phyloP scores from a whole-genome alignment of 1,284 basidiomycete genomes.

The Fomitopsis pinicola region DNA sequence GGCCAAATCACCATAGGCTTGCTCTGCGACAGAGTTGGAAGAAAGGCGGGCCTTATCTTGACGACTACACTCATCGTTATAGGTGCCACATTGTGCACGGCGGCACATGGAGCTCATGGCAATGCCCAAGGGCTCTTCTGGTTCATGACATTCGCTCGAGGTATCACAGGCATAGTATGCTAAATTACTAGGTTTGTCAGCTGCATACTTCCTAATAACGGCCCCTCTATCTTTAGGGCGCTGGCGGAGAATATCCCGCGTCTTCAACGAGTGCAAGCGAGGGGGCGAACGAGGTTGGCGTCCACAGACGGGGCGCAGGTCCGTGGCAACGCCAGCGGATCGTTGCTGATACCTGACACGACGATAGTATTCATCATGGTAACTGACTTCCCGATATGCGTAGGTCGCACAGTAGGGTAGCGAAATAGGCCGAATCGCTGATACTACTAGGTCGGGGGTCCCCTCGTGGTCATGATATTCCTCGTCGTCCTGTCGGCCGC shows the following conservation, averaged over 20 bases:
- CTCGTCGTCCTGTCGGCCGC: constrained; percentile 68
- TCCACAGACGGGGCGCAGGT: constrained; percentile 61
- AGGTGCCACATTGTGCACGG: constrained; percentile 70
- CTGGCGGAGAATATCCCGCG: constrained; percentile 79
- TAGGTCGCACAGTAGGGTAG: constrained; percentile 10
- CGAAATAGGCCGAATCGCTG: neutral
- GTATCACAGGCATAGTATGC: constrained; percentile 66
- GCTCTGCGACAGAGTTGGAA: constrained; percentile 67
- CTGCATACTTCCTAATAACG: neutral
- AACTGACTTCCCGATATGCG: constrained; percentile 64
- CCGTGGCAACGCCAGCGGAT: neutral
- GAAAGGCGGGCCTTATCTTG: constrained; percentile 66
- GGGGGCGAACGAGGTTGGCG: constrained; percentile 68
- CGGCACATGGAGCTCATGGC: constrained; percentile 60
- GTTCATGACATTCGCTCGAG: constrained; percentile 73
- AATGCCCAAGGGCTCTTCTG: constrained; percentile 65
- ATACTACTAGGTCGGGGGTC: constrained; percentile 55
- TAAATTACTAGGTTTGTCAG: neutral
- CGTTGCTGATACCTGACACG: neutral
- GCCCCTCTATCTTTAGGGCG: constrained; percentile 40
- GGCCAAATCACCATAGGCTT: constrained; percentile 67
- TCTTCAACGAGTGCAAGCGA: constrained; percentile 66
- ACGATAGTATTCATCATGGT: constrained; percentile 66
- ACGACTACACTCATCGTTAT: constrained; percentile 71
- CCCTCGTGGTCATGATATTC: constrained; percentile 68